Percentiles rank a stretch among this genome's conserved stretches.
phyloP scores from a whole-genome alignment of 2,329 filamentous ascomycete genomes.

The Exophiala mesophila region DNA sequence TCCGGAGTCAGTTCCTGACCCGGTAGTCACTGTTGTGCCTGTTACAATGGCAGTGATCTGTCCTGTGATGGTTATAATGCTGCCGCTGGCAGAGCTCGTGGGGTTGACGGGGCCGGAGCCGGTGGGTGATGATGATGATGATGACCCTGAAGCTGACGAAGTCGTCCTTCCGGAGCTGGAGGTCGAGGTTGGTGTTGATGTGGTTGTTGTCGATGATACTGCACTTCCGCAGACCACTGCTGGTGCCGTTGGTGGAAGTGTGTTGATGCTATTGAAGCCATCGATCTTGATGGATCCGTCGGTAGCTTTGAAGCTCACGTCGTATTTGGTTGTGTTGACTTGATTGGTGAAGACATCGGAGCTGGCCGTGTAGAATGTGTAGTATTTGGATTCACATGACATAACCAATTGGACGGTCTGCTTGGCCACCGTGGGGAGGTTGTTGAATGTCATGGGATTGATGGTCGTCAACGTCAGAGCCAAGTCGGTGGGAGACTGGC shows the following conservation, averaged over 20 bases:
- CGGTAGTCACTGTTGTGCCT: neutral
- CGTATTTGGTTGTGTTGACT: constrained; percentile 18
- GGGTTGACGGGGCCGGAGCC: constrained; percentile 29
- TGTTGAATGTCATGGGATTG: constrained; percentile 16
- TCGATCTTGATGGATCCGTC: constrained; percentile 8
- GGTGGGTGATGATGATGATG: constrained; percentile 32
- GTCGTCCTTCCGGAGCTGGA: neutral
- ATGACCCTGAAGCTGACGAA: neutral
- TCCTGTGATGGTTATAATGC: neutral
- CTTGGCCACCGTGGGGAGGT: constrained; percentile 13
- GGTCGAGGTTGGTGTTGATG: neutral
- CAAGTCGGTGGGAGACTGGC: constrained; percentile 7
- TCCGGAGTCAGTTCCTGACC: neutral
- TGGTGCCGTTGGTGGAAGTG: constrained; percentile 1
- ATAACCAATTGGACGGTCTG: constrained; percentile 11
- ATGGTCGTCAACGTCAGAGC: constrained; percentile 12
- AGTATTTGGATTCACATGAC: constrained; percentile 14
- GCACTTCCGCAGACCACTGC: neutral
- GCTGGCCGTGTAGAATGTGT: constrained; percentile 15
- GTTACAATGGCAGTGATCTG: neutral
- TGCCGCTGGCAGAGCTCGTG: neutral
- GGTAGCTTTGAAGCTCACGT: constrained; percentile 7
- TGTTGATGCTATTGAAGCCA: constrained; percentile 15
- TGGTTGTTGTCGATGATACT: neutral
- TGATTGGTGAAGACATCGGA: constrained; percentile 7